Evolutionary conservation across 2,329 filamentous ascomycete genomes (phyloP).

Genomic region (Calonectria multiphialidica): DNA sequence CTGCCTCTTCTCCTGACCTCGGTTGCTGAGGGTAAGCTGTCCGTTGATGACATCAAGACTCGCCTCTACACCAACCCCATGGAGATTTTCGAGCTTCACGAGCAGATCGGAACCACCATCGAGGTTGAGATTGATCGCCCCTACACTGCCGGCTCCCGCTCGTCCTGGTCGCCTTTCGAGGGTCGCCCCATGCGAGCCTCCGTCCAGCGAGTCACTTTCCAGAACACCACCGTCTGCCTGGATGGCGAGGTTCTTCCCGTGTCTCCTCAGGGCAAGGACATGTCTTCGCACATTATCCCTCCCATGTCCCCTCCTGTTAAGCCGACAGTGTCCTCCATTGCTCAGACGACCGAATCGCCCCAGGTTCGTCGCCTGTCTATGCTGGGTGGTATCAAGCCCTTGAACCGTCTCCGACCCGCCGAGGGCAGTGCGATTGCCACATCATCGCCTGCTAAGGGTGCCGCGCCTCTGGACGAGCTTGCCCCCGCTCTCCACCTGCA

Average conservation of each 20-base stretch:
- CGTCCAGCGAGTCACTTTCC: conserved; percentile 82
- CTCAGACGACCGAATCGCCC: conserved; percentile 51
- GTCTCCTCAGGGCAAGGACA: conserved; percentile 75
- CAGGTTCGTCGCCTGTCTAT: conserved; percentile 48
- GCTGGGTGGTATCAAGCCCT: conserved; percentile 45
- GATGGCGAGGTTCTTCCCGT: conserved; percentile 73
- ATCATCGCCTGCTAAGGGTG: conserved; percentile 37
- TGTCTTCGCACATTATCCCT: conserved; percentile 75
- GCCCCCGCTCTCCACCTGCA: conserved; percentile 60
- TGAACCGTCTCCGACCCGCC: conserved; percentile 46
- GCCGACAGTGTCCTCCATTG: conserved; percentile 56
- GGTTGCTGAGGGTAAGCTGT: conserved; percentile 79
- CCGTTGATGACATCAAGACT: conserved; percentile 77
- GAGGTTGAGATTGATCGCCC: conserved; percentile 83
- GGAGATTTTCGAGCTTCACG: conserved; percentile 85
- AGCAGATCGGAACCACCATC: conserved; percentile 78
- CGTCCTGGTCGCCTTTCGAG: conserved; percentile 78
- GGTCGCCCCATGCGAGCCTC: conserved; percentile 77
- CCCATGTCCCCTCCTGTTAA: conserved; percentile 70
- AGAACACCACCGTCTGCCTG: conserved; percentile 79
- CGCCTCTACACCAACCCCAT: conserved; percentile 84
- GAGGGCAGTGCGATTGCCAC: conserved; percentile 36
- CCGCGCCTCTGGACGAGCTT: conserved; percentile 57
- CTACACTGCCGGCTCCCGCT: conserved; percentile 64
- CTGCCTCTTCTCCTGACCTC: conserved; percentile 82